Evolutionary conservation across 306 rosid species (phyloP), one percentile per base, ranked within the genome.

Genomic region (Carpinus viminea): DNA sequence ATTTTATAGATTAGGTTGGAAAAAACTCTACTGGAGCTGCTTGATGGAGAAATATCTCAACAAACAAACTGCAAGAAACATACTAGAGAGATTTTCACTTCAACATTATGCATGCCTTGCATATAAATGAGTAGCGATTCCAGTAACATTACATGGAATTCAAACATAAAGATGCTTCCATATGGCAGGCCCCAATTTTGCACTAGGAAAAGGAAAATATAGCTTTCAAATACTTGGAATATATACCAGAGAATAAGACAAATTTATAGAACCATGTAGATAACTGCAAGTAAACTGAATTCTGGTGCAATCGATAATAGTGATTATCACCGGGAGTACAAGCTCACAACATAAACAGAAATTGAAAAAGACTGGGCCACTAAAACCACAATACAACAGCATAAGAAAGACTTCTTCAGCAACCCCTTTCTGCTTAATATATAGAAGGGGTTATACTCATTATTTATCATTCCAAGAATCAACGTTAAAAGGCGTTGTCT

Each of bases 401-500:
- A 72, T 50, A 26, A 38, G 50, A 76, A 69, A 70, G 3, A 68
- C 73, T 78, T 53, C 56, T 57, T 69, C 66, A 65, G 43, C 78
- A 16, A 69, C 72, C 36, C 66, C 46, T 61, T 71, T 85, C 53
- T 45, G 43, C 83, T 21, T 81, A 65, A 34, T 78, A 78, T 50
- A 78, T 50, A 76, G 31, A 65, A 77, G 76, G 64, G 28, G 24
- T 78, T 78, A 36, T 41, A 73, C 31, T 72, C 60, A 51, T 73
- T 79, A 69, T 72, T 81, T 52, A 71, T 79, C 82, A 53, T 75
- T 83, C 93, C 91, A 89, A 92, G 93, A 86, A 83, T 89, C 86
- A 81, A 91, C 98, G 68, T 82, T 87, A 92, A 93, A 93, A 93
- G 89, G 91, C 80, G 98, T 80, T 83, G 96, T 88, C 98, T 84